Conservation (phyloP, 2,329 filamentous ascomycete species). For the Pyrenophora graminea region DNA sequence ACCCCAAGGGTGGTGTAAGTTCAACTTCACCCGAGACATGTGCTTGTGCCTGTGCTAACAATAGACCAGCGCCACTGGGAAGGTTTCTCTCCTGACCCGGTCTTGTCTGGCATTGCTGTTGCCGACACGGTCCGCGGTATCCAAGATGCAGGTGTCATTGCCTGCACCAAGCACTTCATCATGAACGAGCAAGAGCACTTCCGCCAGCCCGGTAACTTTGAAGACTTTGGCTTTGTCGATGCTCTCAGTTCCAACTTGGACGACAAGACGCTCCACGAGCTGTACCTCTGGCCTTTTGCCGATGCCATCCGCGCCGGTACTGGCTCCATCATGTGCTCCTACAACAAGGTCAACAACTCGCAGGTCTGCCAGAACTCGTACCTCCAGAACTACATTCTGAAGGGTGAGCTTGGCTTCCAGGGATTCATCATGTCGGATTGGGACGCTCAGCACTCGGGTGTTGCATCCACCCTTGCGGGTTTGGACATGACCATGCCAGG, state of each 20-base stretch:
- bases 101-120: constrained; percentile 72
- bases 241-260: constrained; percentile 64
- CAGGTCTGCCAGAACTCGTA: constrained; percentile 81
- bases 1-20: constrained; percentile 63
- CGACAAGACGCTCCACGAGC: constrained; percentile 66
- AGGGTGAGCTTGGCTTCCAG: constrained; percentile 79
- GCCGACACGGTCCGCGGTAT: constrained; percentile 77
- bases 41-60: constrained; percentile 4
- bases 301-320: constrained; percentile 57
- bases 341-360: constrained; percentile 80
- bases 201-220: constrained; percentile 65
- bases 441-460: constrained; percentile 73
- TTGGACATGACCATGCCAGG: constrained; percentile 85
- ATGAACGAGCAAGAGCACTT: constrained; percentile 65
- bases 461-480: constrained; percentile 68
- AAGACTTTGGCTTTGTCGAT: constrained; percentile 65
- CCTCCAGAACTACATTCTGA: constrained; percentile 74
- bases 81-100: constrained; percentile 72
- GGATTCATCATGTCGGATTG: constrained; percentile 67
- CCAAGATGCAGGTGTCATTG: constrained; percentile 79
- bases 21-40: constrained; percentile 54
- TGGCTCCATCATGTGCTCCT: constrained; percentile 62
- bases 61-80: constrained; percentile 33
- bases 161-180: constrained; percentile 70
- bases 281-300: constrained; percentile 65